These are phyloP conservation scores for Beauveria pseudobassiana DNA, from an alignment of 2,329 filamentous ascomycete genomes.

Conservation along the genomic window DNA sequence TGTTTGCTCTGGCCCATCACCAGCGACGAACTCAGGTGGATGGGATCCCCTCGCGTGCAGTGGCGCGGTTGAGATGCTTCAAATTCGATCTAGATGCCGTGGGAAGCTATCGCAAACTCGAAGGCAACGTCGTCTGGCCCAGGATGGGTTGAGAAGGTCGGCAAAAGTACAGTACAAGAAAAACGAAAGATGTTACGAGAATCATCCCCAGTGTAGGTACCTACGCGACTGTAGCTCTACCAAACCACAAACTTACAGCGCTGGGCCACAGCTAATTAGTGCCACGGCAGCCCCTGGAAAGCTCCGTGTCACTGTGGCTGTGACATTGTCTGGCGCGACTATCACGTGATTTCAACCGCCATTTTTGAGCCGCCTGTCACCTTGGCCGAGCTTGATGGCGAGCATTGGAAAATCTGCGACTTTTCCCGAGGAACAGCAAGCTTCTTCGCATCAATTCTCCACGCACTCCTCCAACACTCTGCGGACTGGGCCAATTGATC, in stretches of 20 bases:
- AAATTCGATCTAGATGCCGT: not conserved
- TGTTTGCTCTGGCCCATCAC: constrained; percentile 10
- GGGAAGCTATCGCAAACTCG: not conserved
- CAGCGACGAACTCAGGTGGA: not conserved
- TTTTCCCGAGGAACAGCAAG: constrained; percentile 38
- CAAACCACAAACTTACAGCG: not conserved
- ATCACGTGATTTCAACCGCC: constrained; percentile 11
- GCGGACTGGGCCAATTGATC: constrained; percentile 38
- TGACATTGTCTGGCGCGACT: not conserved
- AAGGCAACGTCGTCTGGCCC: not conserved
- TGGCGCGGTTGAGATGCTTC: not conserved
- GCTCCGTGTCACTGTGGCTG: constrained; percentile 1
- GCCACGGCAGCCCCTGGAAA: constrained; percentile 6
- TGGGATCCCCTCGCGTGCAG: not conserved
- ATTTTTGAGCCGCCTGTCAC: constrained; percentile 10
- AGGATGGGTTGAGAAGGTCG: not conserved
- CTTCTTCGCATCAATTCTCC: constrained; percentile 32
- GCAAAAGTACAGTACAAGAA: not conserved
- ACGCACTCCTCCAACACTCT: constrained; percentile 33
- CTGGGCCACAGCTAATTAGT: constrained; percentile 6
- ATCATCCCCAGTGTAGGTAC: not conserved
- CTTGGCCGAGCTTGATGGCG: constrained; percentile 23
- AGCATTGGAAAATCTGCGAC: constrained; percentile 36
- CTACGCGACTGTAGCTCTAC: not conserved
- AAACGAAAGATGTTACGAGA: not conserved